phyloP scores from a whole-genome alignment of 169 alveolate genomes.

The Plasmodium adleri region DNA sequence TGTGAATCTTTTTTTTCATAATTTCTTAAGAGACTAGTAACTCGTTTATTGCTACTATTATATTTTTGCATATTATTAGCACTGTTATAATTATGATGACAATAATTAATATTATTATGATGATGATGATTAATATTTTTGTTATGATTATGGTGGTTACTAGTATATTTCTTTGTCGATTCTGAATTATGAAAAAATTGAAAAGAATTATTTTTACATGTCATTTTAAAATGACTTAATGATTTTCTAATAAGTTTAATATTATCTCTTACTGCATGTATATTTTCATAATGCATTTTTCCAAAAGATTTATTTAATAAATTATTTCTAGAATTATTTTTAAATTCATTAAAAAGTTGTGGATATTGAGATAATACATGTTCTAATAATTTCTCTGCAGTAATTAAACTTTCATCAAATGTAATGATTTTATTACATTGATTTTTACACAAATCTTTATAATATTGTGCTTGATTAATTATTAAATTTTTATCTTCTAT shows the following conservation, averaged over 20 bases:
- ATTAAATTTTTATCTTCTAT: conserved; percentile 15
- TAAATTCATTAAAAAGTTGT: conserved; percentile 34
- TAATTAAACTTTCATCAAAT: conserved; percentile 36
- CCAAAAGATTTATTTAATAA: conserved; percentile 60
- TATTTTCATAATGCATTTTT: conserved; percentile 72
- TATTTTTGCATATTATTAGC: background rate
- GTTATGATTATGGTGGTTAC: background rate
- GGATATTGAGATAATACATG: conserved; percentile 70
- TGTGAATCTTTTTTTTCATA: background rate
- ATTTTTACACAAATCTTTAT: conserved; percentile 35
- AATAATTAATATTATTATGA: background rate
- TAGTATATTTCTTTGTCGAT: background rate
- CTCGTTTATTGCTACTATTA: conserved; percentile 9
- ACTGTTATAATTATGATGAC: no score
- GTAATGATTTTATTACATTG: conserved; percentile 35
- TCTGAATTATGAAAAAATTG: conserved; percentile 12
- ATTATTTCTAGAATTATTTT: conserved; percentile 47
- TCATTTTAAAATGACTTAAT: conserved; percentile 41
- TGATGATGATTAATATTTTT: background rate
- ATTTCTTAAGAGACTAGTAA: conserved; percentile 20
- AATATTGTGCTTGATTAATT: conserved; percentile 14
- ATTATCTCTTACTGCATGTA: conserved; percentile 51
- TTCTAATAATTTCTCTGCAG: conserved; percentile 57
- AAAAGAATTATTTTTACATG: conserved; percentile 14
- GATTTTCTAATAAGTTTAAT: conserved; percentile 53